A percentile compares a stretch with the other conserved stretches of the same genome.
These are phyloP conservation scores for Purpureocillium lavendulum DNA, from an alignment of 2,329 filamentous ascomycete species.

Conservation along the genomic window DNA sequence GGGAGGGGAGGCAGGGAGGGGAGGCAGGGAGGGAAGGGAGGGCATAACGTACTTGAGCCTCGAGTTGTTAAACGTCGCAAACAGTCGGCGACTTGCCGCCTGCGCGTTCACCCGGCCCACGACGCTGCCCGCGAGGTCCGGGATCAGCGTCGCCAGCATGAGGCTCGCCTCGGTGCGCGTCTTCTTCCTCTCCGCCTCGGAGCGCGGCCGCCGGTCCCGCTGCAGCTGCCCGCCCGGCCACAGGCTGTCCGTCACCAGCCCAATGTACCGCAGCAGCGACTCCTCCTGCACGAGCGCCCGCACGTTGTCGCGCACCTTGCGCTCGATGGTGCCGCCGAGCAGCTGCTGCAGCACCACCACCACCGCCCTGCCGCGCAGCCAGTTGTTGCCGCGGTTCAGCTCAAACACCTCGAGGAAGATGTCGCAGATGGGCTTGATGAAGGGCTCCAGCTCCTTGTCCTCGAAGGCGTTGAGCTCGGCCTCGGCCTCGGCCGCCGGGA, in stretches of 20 bases:
- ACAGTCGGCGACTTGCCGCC: constrained; percentile 77
- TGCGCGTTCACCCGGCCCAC: constrained; percentile 90
- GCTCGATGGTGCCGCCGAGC: constrained; percentile 89
- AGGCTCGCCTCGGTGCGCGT: constrained; percentile 81
- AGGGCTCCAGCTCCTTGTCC: constrained; percentile 80
- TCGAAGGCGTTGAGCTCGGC: constrained; percentile 92
- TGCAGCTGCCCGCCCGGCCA: constrained; percentile 66
- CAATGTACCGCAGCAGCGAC: constrained; percentile 66
- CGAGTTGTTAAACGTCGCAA: constrained; percentile 86
- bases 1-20: too few relatives aligned
- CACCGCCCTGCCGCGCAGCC: constrained; percentile 89
- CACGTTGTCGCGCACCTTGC: constrained; percentile 83
- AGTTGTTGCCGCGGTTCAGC: constrained; percentile 90
- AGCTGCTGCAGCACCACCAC: constrained; percentile 95
- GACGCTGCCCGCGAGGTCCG: constrained; percentile 85
- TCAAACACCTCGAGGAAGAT: constrained; percentile 95
- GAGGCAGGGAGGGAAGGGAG: neutral
- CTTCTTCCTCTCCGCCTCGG: constrained; percentile 63
- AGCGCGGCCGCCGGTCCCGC: constrained; percentile 47
- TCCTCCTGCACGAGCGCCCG: constrained; percentile 69
- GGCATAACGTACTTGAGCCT: constrained; percentile 64
- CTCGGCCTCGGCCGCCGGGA: constrained; percentile 67
- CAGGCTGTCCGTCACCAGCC: constrained; percentile 63
- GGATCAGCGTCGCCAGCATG: constrained; percentile 81
- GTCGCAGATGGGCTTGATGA: constrained; percentile 97